Evolutionary conservation across 768 basidiomycete genomes (phyloP).

Genomic region (Boletus reticulatus): DNA sequence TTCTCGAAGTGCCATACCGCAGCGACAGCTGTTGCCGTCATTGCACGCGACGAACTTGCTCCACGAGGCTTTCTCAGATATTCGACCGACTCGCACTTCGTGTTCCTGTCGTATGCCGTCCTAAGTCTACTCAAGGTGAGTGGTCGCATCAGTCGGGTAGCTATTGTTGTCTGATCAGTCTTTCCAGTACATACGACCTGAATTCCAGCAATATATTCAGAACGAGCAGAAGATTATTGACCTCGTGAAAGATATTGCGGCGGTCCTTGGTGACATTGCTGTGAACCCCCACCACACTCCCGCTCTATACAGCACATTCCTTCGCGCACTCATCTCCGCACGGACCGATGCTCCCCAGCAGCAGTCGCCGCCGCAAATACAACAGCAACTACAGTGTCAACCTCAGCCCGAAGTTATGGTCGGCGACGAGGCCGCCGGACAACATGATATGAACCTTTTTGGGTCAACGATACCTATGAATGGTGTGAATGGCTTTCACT

Average conservation of each 20-base stretch:
- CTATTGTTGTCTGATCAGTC: constrained; percentile 10
- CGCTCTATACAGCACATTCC: constrained; percentile 81
- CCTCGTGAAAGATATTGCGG: constrained; percentile 78
- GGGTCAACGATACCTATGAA: constrained; percentile 20
- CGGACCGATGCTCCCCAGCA: constrained; percentile 32
- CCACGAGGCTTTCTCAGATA: constrained; percentile 77
- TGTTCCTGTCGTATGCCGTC: constrained; percentile 90
- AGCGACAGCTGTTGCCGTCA: constrained; percentile 64
- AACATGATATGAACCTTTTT: constrained; percentile 31
- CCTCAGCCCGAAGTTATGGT: constrained; percentile 17
- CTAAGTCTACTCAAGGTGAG: constrained; percentile 87
- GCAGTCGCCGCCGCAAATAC: constrained; percentile 13
- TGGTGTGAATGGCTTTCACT: constrained; percentile 54
- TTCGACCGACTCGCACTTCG: constrained; percentile 88
- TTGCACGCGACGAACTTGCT: constrained; percentile 78
- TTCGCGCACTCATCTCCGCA: constrained; percentile 72
- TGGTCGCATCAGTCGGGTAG: not conserved
- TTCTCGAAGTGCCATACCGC: constrained; percentile 75
- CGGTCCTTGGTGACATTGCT: constrained; percentile 73
- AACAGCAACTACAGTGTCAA: constrained; percentile 10
- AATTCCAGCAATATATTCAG: constrained; percentile 74
- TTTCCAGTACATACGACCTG: constrained; percentile 72
- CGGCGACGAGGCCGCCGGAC: constrained; percentile 16
- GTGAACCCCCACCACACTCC: constrained; percentile 84
- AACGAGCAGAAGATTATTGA: constrained; percentile 68